Base-by-base conservation (phyloP, 352 stramenopile genomes). In the Phytophthora cajani region DNA sequence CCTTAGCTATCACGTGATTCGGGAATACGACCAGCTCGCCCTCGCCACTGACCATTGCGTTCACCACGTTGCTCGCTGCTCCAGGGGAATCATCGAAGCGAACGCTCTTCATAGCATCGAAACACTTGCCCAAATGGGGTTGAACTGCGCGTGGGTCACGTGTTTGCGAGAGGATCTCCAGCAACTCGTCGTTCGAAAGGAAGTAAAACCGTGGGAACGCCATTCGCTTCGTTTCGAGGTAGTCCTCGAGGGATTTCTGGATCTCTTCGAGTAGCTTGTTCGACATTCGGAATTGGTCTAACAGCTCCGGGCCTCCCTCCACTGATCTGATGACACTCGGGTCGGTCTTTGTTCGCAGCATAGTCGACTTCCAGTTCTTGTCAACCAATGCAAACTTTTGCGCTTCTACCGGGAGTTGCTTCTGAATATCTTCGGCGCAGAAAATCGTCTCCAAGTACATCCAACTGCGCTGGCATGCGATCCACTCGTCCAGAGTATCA, bases 171-270 rank as follows among this genome's bases (percentile, higher is more conserved):
- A 98, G 73, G 65, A 98, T 98, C 54, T 97, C 92, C 3, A 98
- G 71, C 36, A 98, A 65, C 58, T 98, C 92, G 49, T 98, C 92
- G 67, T 98, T 98, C 0, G 92, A 98, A 0, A 98, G 54, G 64
- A 98, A 98, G 67, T 97, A 98, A 49, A 98, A 97, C 9, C 91
- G 88, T 11, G 92, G 92, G 49, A 98, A 97, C 8, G 86, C 88
- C 88, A 97, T 97, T 7, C 92, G 82, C 72, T 98, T 97, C 10
- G 90, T 97, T 75, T 98, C 92, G 0, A 98, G 72, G 58, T 98
- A 98, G 61, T 97, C 89, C 72, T 98, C 92, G 1, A 98, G 72
- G 11, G 87, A 96, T 46, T 97, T 97, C 67, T 97, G 91, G 33
- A 98, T 97, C 67, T 96, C 90, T 71, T 98, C 92, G 2, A 98